Evolutionary conservation across 805 yeast genomes (phyloP).

Genomic region (Pichia membranifaciens): DNA sequence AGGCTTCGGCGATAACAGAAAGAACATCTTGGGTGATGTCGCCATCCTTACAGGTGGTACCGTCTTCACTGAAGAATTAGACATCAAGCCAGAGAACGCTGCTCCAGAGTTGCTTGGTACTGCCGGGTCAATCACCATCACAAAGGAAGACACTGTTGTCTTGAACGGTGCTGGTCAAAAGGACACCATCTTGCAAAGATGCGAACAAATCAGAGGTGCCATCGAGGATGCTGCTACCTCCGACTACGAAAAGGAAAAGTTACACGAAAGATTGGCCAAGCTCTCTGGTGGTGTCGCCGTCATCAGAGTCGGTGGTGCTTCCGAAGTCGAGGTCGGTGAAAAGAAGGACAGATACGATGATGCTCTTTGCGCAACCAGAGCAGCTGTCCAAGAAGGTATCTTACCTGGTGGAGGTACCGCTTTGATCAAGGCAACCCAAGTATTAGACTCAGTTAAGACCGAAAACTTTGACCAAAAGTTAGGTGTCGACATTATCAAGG

Average conservation of each 20-base stretch:
- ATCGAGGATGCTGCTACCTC: slow-evolving; percentile 68
- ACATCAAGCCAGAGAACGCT: slow-evolving; percentile 91
- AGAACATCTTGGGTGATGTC: slow-evolving; percentile 91
- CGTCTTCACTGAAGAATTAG: slow-evolving; percentile 85
- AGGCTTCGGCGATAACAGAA: slow-evolving; percentile 98
- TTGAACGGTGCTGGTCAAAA: slow-evolving; percentile 89
- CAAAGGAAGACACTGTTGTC: slow-evolving; percentile 93
- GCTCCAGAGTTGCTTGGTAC: slow-evolving; percentile 85
- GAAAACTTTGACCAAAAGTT: slow-evolving; percentile 93
- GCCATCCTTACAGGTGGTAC: slow-evolving; percentile 95
- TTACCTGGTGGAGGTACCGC: slow-evolving; percentile 99
- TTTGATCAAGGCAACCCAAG: slow-evolving; percentile 79
- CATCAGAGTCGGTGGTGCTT: slow-evolving; percentile 92
- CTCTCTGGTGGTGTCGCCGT: slow-evolving; percentile 98
- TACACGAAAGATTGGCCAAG: slow-evolving; percentile 96
- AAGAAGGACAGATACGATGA: slow-evolving; percentile 99
- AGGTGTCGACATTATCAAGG: slow-evolving; percentile 88
- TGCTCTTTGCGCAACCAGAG: slow-evolving; percentile 97
- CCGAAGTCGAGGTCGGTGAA: slow-evolving; percentile 98
- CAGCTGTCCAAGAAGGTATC: slow-evolving; percentile 98
- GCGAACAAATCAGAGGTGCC: slow-evolving; percentile 87
- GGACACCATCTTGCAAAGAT: slow-evolving; percentile 74
- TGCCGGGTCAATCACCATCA: slow-evolving; percentile 84
- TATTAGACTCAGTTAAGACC: slow-evolving; percentile 63
- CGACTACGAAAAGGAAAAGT: slow-evolving; percentile 93